Base-by-base conservation (phyloP, 2,329 filamentous ascomycete genomes). In the Aspergillus luchuensis region DNA sequence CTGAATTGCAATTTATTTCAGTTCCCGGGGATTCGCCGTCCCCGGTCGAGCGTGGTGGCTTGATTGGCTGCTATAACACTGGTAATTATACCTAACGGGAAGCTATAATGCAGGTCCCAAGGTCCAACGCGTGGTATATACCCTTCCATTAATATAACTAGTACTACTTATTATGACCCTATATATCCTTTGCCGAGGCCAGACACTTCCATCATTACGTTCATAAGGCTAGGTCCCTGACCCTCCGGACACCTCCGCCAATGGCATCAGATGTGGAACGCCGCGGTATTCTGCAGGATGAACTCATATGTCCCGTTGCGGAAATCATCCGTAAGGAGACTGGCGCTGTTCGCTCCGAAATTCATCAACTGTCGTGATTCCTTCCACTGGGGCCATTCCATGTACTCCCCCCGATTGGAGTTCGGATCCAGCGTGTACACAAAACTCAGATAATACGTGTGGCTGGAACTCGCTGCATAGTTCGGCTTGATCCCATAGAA, bases 361-460 rank as follows among this genome's bases (percentile, higher is more conserved):
- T 83, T 74, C 68, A 85, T 72, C 61, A 91, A 70, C 69, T 84
- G 74, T 58, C 81, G 79, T 1, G 71, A 72, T 3, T 76, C 69
- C 13, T 73, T 78, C 84, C 85, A 89, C 66, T 82, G 73, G 38
- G 85, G 85, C 85, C 85, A 87, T 0, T 80, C 72, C 69, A 68
- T 77, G 67, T 66, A 78, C 65, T 61, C 78, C 4, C 66, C 63
- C 8, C 76, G 77, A 1, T 76, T 84, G 21, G 79, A 74, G 67
- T 93, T 93, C 1, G 91, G 91, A 70, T 93, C 85, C 47, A 88
- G 74, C 47, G 87, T 85, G 72, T 91, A 84, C 6, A 92, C 69
- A 70, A 94, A 94, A 54, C 85, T 87, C 68, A 88, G 81, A 69
- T 92, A 93, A 74, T 92, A 93, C 1, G 83, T 84, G 59, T 88